phyloP scores from a whole-genome alignment of 2,329 filamentous ascomycete species.

The Trichophaea hybrida region DNA sequence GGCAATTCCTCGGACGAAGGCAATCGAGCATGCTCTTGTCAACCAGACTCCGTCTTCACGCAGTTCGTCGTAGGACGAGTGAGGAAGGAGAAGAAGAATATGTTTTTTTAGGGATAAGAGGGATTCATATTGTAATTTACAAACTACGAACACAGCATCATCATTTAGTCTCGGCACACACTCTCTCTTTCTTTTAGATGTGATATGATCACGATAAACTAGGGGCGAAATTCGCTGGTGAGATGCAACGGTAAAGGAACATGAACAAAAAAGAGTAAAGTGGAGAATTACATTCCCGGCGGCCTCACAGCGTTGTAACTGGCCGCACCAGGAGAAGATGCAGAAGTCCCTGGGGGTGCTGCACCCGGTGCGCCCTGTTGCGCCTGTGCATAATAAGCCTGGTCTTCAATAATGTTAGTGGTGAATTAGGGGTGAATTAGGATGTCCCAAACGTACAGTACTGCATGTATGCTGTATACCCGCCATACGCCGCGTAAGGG shows the following conservation, averaged over 20 bases:
- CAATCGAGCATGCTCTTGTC: conserved; percentile 18
- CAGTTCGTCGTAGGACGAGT: no score
- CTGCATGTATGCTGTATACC: conserved; percentile 57
- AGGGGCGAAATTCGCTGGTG: not conserved
- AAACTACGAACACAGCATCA: no score
- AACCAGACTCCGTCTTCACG: not conserved
- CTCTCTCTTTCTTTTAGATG: no score
- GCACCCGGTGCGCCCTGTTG: conserved; percentile 14
- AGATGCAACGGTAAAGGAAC: conserved; percentile 3
- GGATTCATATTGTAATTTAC: not conserved
- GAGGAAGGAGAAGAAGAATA: no score
- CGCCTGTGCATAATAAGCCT: conserved; percentile 18
- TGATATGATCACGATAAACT: no score
- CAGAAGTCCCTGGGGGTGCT: conserved; percentile 35
- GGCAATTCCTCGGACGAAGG: conserved; percentile 18
- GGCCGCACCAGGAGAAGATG: conserved; percentile 58
- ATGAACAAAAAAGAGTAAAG: not conserved
- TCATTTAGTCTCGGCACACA: no score
- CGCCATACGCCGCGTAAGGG: conserved; percentile 82
- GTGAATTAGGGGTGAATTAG: not conserved
- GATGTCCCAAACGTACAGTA: conserved; percentile 32
- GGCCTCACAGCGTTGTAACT: conserved; percentile 21
- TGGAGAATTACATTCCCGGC: conserved; percentile 2
- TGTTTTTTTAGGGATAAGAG: no score
- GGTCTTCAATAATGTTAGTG: conserved; percentile 8